Evolutionary conservation across 2,329 filamentous ascomycete species (phyloP).

Genomic region (Claviceps pazoutovae): DNA sequence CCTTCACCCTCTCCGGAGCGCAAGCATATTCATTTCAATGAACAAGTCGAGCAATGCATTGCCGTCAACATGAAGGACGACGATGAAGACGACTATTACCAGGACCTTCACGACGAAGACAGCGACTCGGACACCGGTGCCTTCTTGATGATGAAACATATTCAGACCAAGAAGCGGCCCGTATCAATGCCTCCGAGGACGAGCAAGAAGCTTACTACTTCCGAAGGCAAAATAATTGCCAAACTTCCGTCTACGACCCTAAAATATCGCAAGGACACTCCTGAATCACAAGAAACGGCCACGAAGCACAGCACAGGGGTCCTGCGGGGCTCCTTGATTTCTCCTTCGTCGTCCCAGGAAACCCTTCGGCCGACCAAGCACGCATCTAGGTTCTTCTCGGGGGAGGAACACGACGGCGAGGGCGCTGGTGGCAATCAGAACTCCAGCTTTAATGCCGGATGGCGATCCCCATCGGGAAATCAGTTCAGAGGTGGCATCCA

Average conservation of each 20-base stretch:
- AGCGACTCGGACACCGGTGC: constrained; percentile 64
- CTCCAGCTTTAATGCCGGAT: constrained; percentile 16
- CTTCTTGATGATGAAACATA: constrained; percentile 65
- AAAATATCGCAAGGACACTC: constrained; percentile 69
- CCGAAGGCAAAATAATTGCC: constrained; percentile 72
- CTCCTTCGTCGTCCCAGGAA: constrained; percentile 70
- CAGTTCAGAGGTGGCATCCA: constrained; percentile 21
- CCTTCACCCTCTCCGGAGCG: constrained; percentile 49
- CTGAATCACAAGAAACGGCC: constrained; percentile 47
- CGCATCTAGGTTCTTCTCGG: constrained; percentile 48
- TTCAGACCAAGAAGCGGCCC: constrained; percentile 42
- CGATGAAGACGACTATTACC: constrained; percentile 55
- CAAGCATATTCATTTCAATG: constrained; percentile 91
- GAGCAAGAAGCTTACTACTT: constrained; percentile 27
- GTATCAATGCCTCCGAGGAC: constrained; percentile 29
- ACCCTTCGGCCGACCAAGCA: constrained; percentile 60
- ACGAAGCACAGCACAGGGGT: constrained; percentile 43
- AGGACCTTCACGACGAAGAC: constrained; percentile 38
- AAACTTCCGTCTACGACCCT: constrained; percentile 77
- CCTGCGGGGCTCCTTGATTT: constrained; percentile 39
- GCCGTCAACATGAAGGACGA: constrained; percentile 78
- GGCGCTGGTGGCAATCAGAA: constrained; percentile 32
- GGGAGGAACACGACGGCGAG: constrained; percentile 43
- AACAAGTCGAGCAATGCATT: constrained; percentile 91
- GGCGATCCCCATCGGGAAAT: constrained; percentile 17